A percentile compares a stretch with the other conserved stretches of the same genome.
Conservation (phyloP, 148 eudicot species). For the Arctostaphylos glauca region DNA sequence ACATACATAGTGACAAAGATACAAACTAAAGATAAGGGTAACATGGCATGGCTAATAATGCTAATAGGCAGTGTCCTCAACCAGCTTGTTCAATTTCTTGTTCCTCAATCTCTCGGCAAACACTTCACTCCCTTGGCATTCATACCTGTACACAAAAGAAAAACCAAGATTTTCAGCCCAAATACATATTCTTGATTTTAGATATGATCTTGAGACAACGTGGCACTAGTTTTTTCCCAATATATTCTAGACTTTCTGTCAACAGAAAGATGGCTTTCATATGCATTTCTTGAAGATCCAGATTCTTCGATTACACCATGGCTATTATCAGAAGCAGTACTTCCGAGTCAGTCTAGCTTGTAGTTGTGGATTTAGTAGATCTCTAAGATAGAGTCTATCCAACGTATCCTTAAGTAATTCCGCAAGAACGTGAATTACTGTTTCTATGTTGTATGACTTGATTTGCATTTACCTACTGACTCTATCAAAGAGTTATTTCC, state of each 20-base stretch:
- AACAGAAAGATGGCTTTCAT: background rate
- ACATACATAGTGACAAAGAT: background rate
- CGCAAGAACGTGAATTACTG: too few species aligned
- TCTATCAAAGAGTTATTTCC: background rate
- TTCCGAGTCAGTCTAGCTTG: too few species aligned
- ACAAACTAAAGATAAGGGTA: background rate
- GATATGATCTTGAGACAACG: background rate
- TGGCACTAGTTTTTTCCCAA: background rate
- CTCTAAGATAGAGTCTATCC: too few species aligned
- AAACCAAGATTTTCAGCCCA: slow-evolving; percentile 6
- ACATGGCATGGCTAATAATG: background rate
- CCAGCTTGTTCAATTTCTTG: slow-evolving; percentile 39
- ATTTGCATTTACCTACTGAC: background rate
- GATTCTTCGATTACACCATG: too few species aligned
- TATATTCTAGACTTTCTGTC: background rate
- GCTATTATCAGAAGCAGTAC: too few species aligned
- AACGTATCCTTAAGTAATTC: too few species aligned
- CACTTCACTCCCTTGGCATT: slow-evolving; percentile 31
- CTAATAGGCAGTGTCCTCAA: slow-evolving; percentile 30
- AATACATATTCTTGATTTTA: background rate
- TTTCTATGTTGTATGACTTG: too few species aligned
- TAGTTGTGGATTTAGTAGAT: too few species aligned
- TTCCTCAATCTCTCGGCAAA: slow-evolving; percentile 34
- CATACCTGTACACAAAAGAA: slow-evolving; percentile 25
- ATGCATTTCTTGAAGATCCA: too few species aligned